Conservation (phyloP, 139 green algal species). For the Asterochloris sp. region DNA sequence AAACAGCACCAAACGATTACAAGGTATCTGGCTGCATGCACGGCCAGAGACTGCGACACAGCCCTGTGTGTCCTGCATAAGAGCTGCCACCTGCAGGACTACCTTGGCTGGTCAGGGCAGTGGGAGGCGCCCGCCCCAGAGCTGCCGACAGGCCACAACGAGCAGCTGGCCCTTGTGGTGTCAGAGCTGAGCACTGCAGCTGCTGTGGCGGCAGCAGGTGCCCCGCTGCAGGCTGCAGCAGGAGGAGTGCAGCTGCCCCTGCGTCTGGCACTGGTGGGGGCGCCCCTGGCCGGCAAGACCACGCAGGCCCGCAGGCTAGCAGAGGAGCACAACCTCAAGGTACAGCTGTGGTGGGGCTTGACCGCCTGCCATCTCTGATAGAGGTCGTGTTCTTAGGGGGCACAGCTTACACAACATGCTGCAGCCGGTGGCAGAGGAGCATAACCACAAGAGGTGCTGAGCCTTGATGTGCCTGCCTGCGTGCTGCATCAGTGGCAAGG, state of each 20-base stretch:
- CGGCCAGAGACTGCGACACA: too few relatives aligned
- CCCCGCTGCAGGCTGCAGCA: not conserved
- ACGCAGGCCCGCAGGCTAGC: conserved; percentile 46
- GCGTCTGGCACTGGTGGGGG: conserved; percentile 52
- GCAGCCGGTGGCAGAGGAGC: too few relatives aligned
- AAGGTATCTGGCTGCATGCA: not conserved
- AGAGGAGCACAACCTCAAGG: conserved; percentile 17
- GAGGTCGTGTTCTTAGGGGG: too few relatives aligned
- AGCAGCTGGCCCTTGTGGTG: conserved; percentile 21
- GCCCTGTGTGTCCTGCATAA: too few relatives aligned
- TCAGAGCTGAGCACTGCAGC: not conserved
- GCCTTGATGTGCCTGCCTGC: too few relatives aligned
- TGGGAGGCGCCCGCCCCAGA: conserved; percentile 21
- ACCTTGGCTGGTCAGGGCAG: conserved; percentile 38
- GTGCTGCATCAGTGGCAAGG: too few relatives aligned
- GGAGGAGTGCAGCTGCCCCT: conserved; percentile 29
- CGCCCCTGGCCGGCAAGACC: conserved; percentile 64
- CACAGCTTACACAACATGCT: too few relatives aligned
- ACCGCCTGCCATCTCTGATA: not conserved
- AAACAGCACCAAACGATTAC: not conserved
- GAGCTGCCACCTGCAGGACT: conserved; percentile 27
- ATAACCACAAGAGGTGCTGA: too few relatives aligned
- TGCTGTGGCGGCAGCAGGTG: not conserved
- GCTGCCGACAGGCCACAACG: conserved; percentile 33
- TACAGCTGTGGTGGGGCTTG: not conserved